Evolutionary conservation across 2,329 filamentous ascomycete species (phyloP), one percentile per base, ranked within the genome.

Genomic region (Trichophyton verrucosum): DNA sequence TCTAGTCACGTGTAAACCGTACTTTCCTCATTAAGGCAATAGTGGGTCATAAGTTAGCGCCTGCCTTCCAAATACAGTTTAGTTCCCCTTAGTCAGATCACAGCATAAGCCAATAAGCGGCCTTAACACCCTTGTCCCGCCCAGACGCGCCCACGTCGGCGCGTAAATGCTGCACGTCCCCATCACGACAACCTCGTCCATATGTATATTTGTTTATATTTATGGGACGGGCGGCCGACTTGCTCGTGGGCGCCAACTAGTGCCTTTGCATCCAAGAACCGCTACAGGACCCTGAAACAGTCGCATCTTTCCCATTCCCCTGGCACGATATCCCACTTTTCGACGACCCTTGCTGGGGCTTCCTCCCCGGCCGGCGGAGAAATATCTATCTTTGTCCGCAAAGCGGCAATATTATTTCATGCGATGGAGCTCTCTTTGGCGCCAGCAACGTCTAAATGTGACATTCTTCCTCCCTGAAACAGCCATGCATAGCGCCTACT

Each of bases 51-150:
- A 3, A 6, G 24, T 55, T 55, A 55, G 49, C 49, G 49, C 49
- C 49, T 11, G 15, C 15, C 8, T 47, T 36, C 30, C 49, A 4
- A 6, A 55, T 36, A 9, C 6, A 27, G 49, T 36, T 36, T 55
- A 55, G 49, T 20, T 1, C 0, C 1, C 15, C 1, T 55, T n/a
- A 36, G 27, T 36, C 49, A 36, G 3, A 11, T 27, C 15, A 24
- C 3, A 4, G 51, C 60, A 56, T 27, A 7, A 58, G 55, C 61
- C 63, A 63, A 64, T 62, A 47, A 61, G 44, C 30, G 44, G 36
- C 59, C 57, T 60, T 36, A 46, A 36, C 59, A 58, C 59, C 53
- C 22, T 22, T 40, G 51, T 58, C 24, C 49, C 13, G 17, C 20
- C 40, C 57, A 51, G 46, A 63, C 61, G 59, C 61, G 61, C 59